Evolutionary conservation across 345 rosid species (phyloP), one percentile per base, ranked within the genome.

Genomic region (Brassica nigra): DNA sequence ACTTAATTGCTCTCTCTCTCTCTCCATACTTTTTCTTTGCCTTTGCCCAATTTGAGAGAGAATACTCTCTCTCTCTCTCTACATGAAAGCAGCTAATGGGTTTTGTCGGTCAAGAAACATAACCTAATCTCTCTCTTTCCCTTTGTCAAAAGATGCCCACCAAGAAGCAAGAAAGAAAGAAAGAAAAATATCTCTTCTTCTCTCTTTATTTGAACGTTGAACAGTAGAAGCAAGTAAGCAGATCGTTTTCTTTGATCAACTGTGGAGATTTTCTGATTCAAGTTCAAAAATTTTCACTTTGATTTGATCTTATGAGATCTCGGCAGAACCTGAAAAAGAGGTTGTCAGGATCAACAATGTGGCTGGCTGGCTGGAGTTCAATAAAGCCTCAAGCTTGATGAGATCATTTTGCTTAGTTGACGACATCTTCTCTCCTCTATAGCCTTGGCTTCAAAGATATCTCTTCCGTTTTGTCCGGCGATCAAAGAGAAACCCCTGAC

Each of bases 111-210:
- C 71, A 76, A 64, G 68, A 55, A 55, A 57, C 61, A 69, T 31
- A 30, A 7, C 30, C 62, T 54, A 39, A 49, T 54, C 11, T 36
- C 12, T 74, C 6, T 58, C n/a, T 62, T 23, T 23, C 18, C 57
- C 54, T 55, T 81, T 76, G 77, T 76, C 84, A 66, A 71, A 81
- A 81, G 80, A 81, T 81, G 74, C 81, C 84, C 84, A 81, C 81
- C 73, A 75, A 79, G 10, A 44, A 11, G 33, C 4, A 5, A 4
- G 4, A 31, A 33, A 3, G 3, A 6, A 36, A 71, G 3, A 1
- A 12, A 62, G 8, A 15, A 31, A 20, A n/a, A 31, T 16, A 42
- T 23, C 27, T 23, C 27, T 23, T 70, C 58, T 66, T 67, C 61
- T n/a, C 44, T 73, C 49, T 70, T 66, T 71, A 31, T 81, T 76